Percentiles rank a stretch among this genome's conserved stretches.
phyloP scores from a whole-genome alignment of 495 filamentous ascomycete genomes.

The Penicillium mononematosum region DNA sequence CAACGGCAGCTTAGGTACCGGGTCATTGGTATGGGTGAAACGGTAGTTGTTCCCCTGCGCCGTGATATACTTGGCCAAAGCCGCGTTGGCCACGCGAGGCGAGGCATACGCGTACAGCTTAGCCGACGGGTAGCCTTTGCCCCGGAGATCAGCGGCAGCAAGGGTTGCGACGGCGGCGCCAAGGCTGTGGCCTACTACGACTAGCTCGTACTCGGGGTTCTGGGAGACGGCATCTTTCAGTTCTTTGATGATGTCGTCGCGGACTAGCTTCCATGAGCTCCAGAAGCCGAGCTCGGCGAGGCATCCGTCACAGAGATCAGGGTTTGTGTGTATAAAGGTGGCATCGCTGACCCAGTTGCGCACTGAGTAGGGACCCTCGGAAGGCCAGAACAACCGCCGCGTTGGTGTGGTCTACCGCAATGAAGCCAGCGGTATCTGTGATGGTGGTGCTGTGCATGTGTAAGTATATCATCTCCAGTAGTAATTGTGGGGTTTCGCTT shows the following conservation, averaged over 20 bases:
- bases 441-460: constrained; percentile 42
- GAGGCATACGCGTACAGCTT: constrained; percentile 65
- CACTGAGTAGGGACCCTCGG: constrained; percentile 59
- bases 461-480: constrained; percentile 2
- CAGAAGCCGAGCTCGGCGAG: constrained; percentile 54
- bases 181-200: constrained; percentile 62
- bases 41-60: constrained; percentile 57
- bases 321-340: constrained; percentile 37
- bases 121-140: constrained; percentile 32
- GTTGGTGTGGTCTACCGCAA: constrained; percentile 60
- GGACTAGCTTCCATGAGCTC: constrained; percentile 47
- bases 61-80: constrained; percentile 53
- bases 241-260: constrained; percentile 34
- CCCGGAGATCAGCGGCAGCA: constrained; percentile 56
- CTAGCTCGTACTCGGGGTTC: constrained; percentile 52
- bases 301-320: constrained; percentile 50
- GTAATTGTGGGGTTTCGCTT: constrained; percentile 18
- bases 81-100: constrained; percentile 59
- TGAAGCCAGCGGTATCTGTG: constrained; percentile 63
- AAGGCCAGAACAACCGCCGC: constrained; percentile 62
- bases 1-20: constrained; percentile 62
- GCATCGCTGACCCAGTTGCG: constrained; percentile 66
- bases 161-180: constrained; percentile 62
- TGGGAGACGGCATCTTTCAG: constrained; percentile 30
- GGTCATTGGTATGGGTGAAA: constrained; percentile 64